Base-by-base conservation (phyloP, 148 eudicot genomes). In the Heliosperma pusillum region DNA sequence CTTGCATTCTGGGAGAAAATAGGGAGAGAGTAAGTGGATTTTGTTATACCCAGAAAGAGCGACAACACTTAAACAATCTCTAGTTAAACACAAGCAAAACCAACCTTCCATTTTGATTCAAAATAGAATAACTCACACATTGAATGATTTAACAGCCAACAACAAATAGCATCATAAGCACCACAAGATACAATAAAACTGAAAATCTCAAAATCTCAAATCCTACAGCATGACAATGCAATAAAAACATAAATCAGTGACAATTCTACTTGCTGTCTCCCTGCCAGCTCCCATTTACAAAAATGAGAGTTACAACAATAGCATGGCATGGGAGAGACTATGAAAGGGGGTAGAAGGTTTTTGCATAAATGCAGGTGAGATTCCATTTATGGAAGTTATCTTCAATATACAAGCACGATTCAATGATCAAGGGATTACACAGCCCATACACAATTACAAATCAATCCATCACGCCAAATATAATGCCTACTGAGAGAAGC, bases 211-310 rank as follows among this genome's bases (percentile, higher is more conserved):
- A 44, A 59, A 33, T 65, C 45, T 65, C 22, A 65, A 33, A 65
- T 19, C 30, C 10, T 29, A 33, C 47, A 33, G 42, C 22, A 66
- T 66, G 50, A n/a, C 29, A 50, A 52, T 70, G 42, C 26, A 26
- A 70, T 16, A 58, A 69, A 22, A 69, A 45, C 57, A 47, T 7
- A 36, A 69, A 45, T 47, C 72, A 13, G 73, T 36, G 70, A 36
- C 25, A 33, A 40, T 40, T 66, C 50, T 66, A 66, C 25, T 66
- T 44, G 13, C 71, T 45, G 71, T 68, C 73, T 69, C 16, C 59
- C 3, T 69, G 40, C 72, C 56, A 9, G n/a, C n/a, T 19, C 33
- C 33, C 72, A 42, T 6, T 26, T 4, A 12, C 10, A 67, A 9
- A 59, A 59, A 59, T 1, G 2, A 58, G 1, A 50, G n/a, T 69